Percentiles rank a stretch among this genome's conserved stretches.
These are phyloP conservation scores for Pichia inconspicua DNA, from an alignment of 1,139 yeast genomes.

Conservation along the genomic window DNA sequence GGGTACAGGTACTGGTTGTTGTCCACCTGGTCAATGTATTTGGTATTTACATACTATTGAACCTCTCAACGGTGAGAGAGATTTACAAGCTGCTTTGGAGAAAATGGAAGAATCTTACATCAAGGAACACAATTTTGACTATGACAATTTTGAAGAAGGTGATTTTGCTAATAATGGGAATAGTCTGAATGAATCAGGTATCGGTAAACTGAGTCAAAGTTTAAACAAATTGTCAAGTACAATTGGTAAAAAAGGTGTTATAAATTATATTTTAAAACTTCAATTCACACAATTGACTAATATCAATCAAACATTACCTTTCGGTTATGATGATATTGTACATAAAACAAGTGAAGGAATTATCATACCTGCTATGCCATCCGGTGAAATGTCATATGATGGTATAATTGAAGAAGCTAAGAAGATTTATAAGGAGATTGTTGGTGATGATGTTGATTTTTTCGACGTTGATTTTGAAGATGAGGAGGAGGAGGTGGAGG, in stretches of 20 bases:
- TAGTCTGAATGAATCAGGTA: constrained; percentile 23
- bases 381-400: constrained; percentile 82
- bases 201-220: constrained; percentile 79
- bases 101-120: constrained; percentile 74
- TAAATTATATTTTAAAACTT: constrained; percentile 71
- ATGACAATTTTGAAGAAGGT: constrained; percentile 42
- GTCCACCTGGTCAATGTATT: constrained; percentile 80
- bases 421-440: constrained; percentile 62
- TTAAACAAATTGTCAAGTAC: constrained; percentile 51
- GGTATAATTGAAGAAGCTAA: constrained; percentile 83
- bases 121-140: constrained; percentile 64
- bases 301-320: constrained; percentile 12
- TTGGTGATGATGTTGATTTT: constrained; percentile 91
- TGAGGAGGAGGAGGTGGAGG: constrained; percentile 33
- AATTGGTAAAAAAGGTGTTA: constrained; percentile 37
- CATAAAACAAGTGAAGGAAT: constrained; percentile 37
- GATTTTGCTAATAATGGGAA: constrained; percentile 39
- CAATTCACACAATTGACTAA: constrained; percentile 67
- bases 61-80: constrained; percentile 52
- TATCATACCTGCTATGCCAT: constrained; percentile 65
- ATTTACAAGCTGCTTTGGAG: constrained; percentile 70
- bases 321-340: constrained; percentile 4
- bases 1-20: constrained; percentile 85
- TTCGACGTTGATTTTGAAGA: constrained; percentile 95
- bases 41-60: constrained; percentile 87